Base-by-base conservation (phyloP, 768 basidiomycete species). In the Obba rivulosa region DNA sequence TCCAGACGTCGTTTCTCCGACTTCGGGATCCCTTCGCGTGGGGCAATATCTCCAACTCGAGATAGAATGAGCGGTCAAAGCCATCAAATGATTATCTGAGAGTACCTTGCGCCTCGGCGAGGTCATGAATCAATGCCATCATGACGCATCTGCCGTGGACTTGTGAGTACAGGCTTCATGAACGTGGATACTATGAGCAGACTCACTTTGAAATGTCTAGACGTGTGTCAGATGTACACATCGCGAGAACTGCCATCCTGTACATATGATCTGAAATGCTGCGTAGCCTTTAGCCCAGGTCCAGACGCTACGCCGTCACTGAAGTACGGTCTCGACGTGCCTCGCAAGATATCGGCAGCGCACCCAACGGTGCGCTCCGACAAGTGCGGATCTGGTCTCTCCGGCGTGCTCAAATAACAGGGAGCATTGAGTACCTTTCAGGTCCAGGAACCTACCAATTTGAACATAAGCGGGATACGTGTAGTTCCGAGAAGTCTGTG, bases 231-330 rank as follows among this genome's bases (percentile, higher is more conserved):
- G 90, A 83, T 4, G 81, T 78, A 51, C 92, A 87, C 81, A 99
- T 85, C 3, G 92, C 85, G 37, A 98, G 76, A n/a, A 97, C 64
- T 1, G 92, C 86, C 95, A 99, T 97, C 41, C 95, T 75, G 63
- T 92, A 90, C 95, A 96, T 97, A 60, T 97, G 94, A 65, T 98
- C 95, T 8, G 92, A 84, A 53, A 97, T 94, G 55, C 88, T 92
- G 51, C 18, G 28, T n/a, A n/a, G n/a, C n/a, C n/a, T n/a, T n/a
- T n/a, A n/a, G n/a, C n/a, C n/a, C n/a, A n/a, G n/a, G n/a, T n/a
- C n/a, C n/a, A n/a, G n/a, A n/a, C n/a, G n/a, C n/a, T n/a, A n/a
- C n/a, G n/a, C n/a, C n/a, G n/a, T n/a, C n/a, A n/a, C n/a, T n/a
- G n/a, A n/a, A n/a, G n/a, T n/a, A n/a, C n/a, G n/a, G n/a, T n/a